Conservation (phyloP, 129 eudicot genomes). For the Smallanthus sonchifolius region DNA sequence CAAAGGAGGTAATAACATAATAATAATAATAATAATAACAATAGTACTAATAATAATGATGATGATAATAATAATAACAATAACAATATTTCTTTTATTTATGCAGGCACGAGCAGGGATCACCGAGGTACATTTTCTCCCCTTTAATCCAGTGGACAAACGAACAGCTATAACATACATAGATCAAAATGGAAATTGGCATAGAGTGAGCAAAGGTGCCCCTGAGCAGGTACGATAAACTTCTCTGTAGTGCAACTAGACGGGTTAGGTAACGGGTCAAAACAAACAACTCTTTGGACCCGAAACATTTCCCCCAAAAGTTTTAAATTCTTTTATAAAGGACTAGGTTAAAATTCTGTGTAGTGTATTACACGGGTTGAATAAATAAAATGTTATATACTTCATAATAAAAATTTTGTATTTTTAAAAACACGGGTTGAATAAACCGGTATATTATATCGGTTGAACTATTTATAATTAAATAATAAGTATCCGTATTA, state of each 20-base stretch:
- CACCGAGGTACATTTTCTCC: constrained; percentile 82
- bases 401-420: too few relatives aligned
- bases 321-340: background rate
- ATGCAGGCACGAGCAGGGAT: constrained; percentile 81
- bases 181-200: constrained; percentile 63
- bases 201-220: constrained; percentile 88
- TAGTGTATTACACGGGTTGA: too few relatives aligned
- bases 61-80: background rate
- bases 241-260: background rate
- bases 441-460: too few relatives aligned
- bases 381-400: too few relatives aligned
- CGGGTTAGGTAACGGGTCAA: background rate
- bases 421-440: too few relatives aligned
- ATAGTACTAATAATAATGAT: too few relatives aligned
- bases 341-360: too few relatives aligned
- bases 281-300: background rate
- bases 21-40: background rate
- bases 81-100: background rate
- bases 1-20: constrained; percentile 52
- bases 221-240: constrained; percentile 68
- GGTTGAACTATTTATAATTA: too few relatives aligned
- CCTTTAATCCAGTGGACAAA: constrained; percentile 83
- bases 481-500: too few relatives aligned
- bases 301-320: background rate
- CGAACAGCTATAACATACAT: constrained; percentile 84